These are phyloP conservation scores for Ceratocystis huliohia DNA, from an alignment of 2,329 filamentous ascomycete species.

Conservation along the genomic window DNA sequence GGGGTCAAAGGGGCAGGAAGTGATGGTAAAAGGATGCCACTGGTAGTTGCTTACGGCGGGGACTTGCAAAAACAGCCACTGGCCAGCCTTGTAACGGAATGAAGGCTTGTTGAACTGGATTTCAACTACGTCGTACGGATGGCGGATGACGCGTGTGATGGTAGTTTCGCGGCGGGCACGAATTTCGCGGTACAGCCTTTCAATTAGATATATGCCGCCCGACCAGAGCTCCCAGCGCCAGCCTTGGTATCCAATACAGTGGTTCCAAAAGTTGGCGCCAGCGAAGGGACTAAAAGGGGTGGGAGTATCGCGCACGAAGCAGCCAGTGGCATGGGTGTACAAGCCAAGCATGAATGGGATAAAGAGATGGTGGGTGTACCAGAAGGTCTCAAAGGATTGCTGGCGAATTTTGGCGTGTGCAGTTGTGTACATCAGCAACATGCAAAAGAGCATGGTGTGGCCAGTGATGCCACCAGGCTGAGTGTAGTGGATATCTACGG, in stretches of 20 bases:
- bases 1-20: constrained; percentile 76
- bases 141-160: constrained; percentile 87
- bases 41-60: constrained; percentile 67
- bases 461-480: constrained; percentile 86
- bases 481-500: constrained; percentile 82
- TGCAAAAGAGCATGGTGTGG: constrained; percentile 94
- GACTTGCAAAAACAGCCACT: constrained; percentile 82
- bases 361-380: constrained; percentile 97
- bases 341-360: constrained; percentile 87
- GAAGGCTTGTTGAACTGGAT: constrained; percentile 81
- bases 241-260: constrained; percentile 89
- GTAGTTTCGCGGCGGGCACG: constrained; percentile 70
- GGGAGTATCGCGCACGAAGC: constrained; percentile 79
- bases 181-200: constrained; percentile 84
- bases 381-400: constrained; percentile 96
- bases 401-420: constrained; percentile 88
- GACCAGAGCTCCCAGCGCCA: constrained; percentile 94
- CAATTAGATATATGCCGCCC: constrained; percentile 71
- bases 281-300: constrained; percentile 71
- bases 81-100: constrained; percentile 84
- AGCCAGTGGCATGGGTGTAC: constrained; percentile 91
- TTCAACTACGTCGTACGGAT: constrained; percentile 87
- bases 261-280: constrained; percentile 68
- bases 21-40: constrained; percentile 92
- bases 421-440: constrained; percentile 96